Percentiles rank a stretch among this genome's conserved stretches.
Evolutionary conservation across 2,329 filamentous ascomycete genomes (phyloP).

Genomic region (Fusarium coicis): DNA sequence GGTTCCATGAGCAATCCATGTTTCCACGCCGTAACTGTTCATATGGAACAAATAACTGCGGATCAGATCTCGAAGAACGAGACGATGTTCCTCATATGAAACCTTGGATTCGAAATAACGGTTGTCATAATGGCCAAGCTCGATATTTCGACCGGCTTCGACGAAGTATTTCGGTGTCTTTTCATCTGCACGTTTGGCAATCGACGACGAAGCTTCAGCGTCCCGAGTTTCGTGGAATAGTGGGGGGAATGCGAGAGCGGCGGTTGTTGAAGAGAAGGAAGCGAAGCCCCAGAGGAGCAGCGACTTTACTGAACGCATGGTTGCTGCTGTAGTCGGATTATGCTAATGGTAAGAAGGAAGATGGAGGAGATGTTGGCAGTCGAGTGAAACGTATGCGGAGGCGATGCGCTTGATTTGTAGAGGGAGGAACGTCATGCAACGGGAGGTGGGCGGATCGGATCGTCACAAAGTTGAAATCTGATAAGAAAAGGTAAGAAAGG

Average conservation of each 20-base stretch:
- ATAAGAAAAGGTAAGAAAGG: not conserved
- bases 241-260: slow-evolving; percentile 32
- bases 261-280: slow-evolving; percentile 26
- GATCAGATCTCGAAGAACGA: slow-evolving; percentile 75
- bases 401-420: not conserved
- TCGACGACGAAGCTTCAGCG: not conserved
- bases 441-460: slow-evolving; percentile 6
- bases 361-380: not conserved
- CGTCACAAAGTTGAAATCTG: not conserved
- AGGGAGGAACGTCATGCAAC: not conserved
- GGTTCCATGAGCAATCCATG: slow-evolving; percentile 88
- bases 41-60: slow-evolving; percentile 79
- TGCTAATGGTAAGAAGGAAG: not conserved
- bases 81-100: slow-evolving; percentile 72
- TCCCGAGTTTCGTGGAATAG: slow-evolving; percentile 11
- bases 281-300: slow-evolving; percentile 43
- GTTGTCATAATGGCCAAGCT: slow-evolving; percentile 77
- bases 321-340: not conserved
- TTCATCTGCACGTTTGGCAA: slow-evolving; percentile 14
- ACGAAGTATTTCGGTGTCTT: slow-evolving; percentile 68
- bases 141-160: slow-evolving; percentile 69
- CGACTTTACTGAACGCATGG: slow-evolving; percentile 39
- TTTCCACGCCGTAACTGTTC: slow-evolving; percentile 73
- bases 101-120: slow-evolving; percentile 75
- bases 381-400: not conserved